Percentiles rank a stretch among this genome's conserved stretches.
Evolutionary conservation across 2,329 filamentous ascomycete species (phyloP).

Genomic region (Nigrospora oryzae): DNA sequence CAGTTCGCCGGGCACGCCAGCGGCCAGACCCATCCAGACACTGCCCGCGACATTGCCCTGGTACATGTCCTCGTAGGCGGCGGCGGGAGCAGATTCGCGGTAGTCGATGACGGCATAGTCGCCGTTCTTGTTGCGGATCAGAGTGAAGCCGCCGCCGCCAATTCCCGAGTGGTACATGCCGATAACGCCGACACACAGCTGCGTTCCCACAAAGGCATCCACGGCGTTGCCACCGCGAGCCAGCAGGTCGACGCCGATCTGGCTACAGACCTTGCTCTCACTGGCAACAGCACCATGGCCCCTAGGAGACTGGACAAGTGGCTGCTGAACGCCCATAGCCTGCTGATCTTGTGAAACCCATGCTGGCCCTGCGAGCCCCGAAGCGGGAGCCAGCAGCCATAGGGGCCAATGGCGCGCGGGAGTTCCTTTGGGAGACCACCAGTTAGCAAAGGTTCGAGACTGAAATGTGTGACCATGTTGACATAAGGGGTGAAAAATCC

Average conservation of each 20-base stretch:
- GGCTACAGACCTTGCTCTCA: conserved; percentile 21
- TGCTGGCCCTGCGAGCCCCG: conserved; percentile 6
- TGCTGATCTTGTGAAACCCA: conserved; percentile 4
- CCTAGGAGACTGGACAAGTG: conserved; percentile 4
- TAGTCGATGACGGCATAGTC: conserved; percentile 84
- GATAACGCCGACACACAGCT: conserved; percentile 67
- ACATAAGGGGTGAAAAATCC: too few relatives aligned
- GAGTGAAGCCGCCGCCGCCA: conserved; percentile 83
- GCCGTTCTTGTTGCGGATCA: conserved; percentile 63
- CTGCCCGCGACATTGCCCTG: conserved; percentile 59
- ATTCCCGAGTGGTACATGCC: conserved; percentile 77
- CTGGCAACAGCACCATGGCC: conserved; percentile 19
- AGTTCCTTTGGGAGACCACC: too few relatives aligned
- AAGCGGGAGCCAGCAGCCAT: too few relatives aligned
- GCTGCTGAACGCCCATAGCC: neutral
- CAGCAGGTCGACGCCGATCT: conserved; percentile 22
- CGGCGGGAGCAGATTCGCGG: conserved; percentile 76
- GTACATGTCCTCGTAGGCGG: conserved; percentile 81
- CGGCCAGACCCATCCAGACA: conserved; percentile 63
- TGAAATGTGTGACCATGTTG: too few relatives aligned
- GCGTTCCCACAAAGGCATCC: conserved; percentile 66
- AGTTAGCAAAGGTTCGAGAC: too few relatives aligned
- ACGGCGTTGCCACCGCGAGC: conserved; percentile 56
- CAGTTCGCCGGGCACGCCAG: conserved; percentile 66
- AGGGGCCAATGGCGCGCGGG: too few relatives aligned